phyloP scores from a whole-genome alignment of 768 basidiomycete genomes.

The Mycena olivaceomarginata region DNA sequence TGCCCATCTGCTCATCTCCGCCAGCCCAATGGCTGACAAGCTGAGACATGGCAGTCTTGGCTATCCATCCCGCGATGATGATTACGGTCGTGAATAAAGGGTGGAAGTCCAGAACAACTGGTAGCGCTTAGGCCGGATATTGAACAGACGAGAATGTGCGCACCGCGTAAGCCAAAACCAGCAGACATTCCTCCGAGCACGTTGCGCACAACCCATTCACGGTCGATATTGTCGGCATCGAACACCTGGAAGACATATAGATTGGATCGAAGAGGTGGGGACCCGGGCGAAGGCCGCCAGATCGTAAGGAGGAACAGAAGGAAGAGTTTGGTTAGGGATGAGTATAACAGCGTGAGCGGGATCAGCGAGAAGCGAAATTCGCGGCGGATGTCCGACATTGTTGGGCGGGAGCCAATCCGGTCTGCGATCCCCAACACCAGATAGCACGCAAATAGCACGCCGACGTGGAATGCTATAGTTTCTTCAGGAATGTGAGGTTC shows the following conservation, averaged over 20 bases:
- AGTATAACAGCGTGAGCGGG: conserved; percentile 88
- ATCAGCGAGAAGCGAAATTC: conserved; percentile 85
- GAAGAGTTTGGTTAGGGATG: conserved; percentile 89
- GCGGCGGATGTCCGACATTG: conserved; percentile 70
- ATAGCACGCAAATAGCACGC: conserved; percentile 76
- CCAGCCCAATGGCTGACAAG: conserved; percentile 84
- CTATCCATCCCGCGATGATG: conserved; percentile 83
- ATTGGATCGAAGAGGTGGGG: conserved; percentile 56
- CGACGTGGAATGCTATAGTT: conserved; percentile 84
- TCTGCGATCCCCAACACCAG: conserved; percentile 67
- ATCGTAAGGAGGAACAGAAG: conserved; percentile 89
- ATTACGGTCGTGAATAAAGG: conserved; percentile 85
- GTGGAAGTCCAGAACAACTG: conserved; percentile 87
- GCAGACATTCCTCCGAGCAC: conserved; percentile 91
- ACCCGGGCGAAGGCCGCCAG: conserved; percentile 75
- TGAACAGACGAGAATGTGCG: conserved; percentile 35
- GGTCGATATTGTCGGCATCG: conserved; percentile 85
- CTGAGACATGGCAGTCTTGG: conserved; percentile 78
- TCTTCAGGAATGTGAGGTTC: conserved; percentile 64
- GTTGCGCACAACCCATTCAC: conserved; percentile 91
- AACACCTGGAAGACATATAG: conserved; percentile 70
- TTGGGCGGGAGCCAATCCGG: conserved; percentile 52
- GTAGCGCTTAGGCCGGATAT: neutral
- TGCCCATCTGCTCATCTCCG: conserved; percentile 71
- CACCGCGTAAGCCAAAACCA: conserved; percentile 90